phyloP scores from a whole-genome alignment of 2,329 filamentous ascomycete genomes.

The Chaetoscypha palmicola region DNA sequence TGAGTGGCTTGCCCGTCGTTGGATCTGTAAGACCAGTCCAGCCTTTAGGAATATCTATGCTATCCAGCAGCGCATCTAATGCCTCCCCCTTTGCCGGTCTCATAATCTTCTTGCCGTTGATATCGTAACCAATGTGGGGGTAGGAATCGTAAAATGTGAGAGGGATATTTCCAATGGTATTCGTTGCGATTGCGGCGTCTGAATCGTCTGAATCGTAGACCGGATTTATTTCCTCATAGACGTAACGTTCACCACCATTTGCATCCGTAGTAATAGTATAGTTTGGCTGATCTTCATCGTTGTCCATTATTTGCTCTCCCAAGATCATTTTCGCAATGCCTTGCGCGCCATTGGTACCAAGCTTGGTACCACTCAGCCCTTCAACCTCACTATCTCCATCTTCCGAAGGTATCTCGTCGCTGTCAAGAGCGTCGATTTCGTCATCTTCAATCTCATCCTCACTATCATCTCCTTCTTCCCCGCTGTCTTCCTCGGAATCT shows the following conservation, averaged over 20 bases:
- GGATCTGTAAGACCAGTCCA: conserved; percentile 97
- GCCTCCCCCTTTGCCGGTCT: conserved; percentile 90
- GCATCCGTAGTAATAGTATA: conserved; percentile 66
- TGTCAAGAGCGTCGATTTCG: conserved; percentile 38
- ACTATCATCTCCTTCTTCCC: conserved; percentile 40
- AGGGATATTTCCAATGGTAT: conserved; percentile 94
- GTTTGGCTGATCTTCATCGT: conserved; percentile 38
- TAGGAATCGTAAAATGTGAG: conserved; percentile 95
- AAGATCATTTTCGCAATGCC: conserved; percentile 28
- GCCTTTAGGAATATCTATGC: conserved; percentile 92
- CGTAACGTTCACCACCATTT: conserved; percentile 82
- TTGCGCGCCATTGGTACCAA: conserved; percentile 35
- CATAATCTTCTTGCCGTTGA: conserved; percentile 97
- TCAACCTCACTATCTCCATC: conserved; percentile 28
- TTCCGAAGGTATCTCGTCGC: conserved; percentile 42
- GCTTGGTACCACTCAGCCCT: conserved; percentile 35
- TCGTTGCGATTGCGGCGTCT: conserved; percentile 68
- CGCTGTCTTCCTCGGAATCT: conserved; percentile 47
- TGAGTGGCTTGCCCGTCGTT: conserved; percentile 83
- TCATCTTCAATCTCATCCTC: conserved; percentile 38
- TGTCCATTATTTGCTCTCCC: conserved; percentile 24
- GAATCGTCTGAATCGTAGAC: conserved; percentile 95
- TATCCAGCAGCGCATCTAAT: conserved; percentile 86
- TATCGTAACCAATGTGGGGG: conserved; percentile 96
- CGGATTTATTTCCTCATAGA: conserved; percentile 90